Base-by-base conservation (phyloP, 371 early-diverging fungal species). In the Cladochytrium tenue region DNA sequence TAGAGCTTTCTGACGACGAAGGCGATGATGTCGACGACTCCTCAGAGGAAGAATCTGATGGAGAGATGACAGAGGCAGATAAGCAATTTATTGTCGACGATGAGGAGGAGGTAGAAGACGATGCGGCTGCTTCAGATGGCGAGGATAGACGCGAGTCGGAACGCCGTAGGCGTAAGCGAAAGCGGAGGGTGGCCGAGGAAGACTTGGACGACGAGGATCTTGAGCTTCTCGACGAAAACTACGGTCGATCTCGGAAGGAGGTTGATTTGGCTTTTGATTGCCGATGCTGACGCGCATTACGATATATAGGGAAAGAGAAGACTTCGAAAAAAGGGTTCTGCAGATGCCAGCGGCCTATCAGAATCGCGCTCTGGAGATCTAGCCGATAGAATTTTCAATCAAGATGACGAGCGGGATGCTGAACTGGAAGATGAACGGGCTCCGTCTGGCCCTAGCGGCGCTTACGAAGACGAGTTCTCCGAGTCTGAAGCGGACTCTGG, bases 161-260 rank as follows among this genome's bases (percentile, higher is more conserved):
- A 5, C 25, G 63, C 32, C 63, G 66, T 13, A 53, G 59, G 31
- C 26, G 50, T 43, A 71, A 64, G 61, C 55, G 60, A 32, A 61
- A 51, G 20, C 53, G 62, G 50, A 26, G 35, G 64, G 61, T 69
- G 26, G 70, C 66, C 50, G 72, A 72, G 51, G 70, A 58, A 43
- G 75, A 74, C 35, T 60, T 79, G 51, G 81, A 81, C 59, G 84
- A 75, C 15, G 80, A 82, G 13, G 84, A 81, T 50, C 57, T 81
- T 3, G 82, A 81, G 32, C 67, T 74, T 27, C 70, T 85, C 51
- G 76, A 77, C 66, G 84, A 84, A 69, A 69, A 76, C 69, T 64
- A 60, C n/a, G 79, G 82, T 15, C 33, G 53, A 7, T 31, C 64
- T 43, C 50, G 23, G 32, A 64, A 56, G 56, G 43, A 43, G 51